Evolutionary conservation across 441 rosid species (phyloP).

Genomic region (Gossypium aridum): DNA sequence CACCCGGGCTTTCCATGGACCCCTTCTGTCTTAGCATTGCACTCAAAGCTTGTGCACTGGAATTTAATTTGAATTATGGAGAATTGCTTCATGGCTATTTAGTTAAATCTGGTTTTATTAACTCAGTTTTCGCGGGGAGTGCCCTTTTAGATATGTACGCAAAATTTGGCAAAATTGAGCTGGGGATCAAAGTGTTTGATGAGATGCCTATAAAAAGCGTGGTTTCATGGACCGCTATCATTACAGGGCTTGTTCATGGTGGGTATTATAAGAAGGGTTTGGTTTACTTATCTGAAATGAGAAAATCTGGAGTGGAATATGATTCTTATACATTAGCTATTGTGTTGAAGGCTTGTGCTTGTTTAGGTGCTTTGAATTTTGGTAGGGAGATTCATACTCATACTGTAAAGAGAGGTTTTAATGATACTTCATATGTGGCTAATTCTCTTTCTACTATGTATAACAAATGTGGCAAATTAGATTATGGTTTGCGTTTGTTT

Average conservation of each 20-base stretch:
- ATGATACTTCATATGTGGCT: constrained; percentile 47
- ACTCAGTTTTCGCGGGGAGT: constrained; percentile 71
- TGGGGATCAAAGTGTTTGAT: constrained; percentile 47
- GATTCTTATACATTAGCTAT: constrained; percentile 59
- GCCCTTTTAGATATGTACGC: constrained; percentile 67
- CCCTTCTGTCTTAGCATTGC: constrained; percentile 64
- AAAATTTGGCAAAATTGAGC: constrained; percentile 38
- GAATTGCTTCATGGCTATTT: constrained; percentile 61
- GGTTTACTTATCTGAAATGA: constrained; percentile 60
- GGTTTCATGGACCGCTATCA: constrained; percentile 81
- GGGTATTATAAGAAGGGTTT: constrained; percentile 51
- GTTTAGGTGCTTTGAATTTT: constrained; percentile 40
- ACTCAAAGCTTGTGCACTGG: constrained; percentile 61
- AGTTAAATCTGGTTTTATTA: constrained; percentile 42
- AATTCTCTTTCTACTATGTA: constrained; percentile 74
- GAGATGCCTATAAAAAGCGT: constrained; percentile 68
- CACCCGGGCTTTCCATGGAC: constrained; percentile 46
- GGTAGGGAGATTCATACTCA: constrained; percentile 81
- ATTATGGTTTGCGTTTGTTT: constrained; percentile 49
- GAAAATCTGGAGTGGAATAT: constrained; percentile 35
- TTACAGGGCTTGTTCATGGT: constrained; percentile 67
- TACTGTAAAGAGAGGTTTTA: constrained; percentile 49
- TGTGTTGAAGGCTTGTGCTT: constrained; percentile 78
- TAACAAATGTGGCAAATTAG: constrained; percentile 72
- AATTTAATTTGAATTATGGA: constrained; percentile 40